Conservation (phyloP, 169 alveolate genomes). For the Theileria orientalis region DNA sequence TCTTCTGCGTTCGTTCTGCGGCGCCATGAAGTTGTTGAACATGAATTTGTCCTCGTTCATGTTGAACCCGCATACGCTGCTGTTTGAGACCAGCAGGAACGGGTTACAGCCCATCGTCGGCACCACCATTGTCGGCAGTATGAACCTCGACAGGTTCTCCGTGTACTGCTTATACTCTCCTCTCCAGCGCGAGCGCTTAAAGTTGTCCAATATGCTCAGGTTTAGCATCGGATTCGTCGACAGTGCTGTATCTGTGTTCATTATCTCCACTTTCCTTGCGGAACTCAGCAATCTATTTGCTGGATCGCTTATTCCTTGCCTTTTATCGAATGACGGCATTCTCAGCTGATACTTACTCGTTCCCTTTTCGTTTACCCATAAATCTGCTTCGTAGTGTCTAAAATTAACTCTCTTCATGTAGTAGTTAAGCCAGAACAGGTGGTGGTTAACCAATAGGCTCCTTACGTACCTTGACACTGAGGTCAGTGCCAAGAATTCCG, state of each 20-base stretch:
- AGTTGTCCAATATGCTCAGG: constrained; percentile 21
- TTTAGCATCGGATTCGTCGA: constrained; percentile 28
- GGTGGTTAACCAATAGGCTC: constrained; percentile 7
- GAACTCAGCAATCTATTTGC: constrained; percentile 3
- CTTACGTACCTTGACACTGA: constrained; percentile 27
- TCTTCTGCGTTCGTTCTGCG: neutral
- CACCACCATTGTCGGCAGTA: neutral
- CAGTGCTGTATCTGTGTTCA: constrained; percentile 3
- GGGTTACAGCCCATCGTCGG: constrained; percentile 5
- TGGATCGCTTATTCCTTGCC: neutral
- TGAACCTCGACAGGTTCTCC: neutral
- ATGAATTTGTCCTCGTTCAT: constrained; percentile 6
- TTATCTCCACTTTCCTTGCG: constrained; percentile 23
- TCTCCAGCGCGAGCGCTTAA: constrained; percentile 16
- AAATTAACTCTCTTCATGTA: constrained; percentile 1
- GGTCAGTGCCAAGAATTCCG: constrained; percentile 48
- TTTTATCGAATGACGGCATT: constrained; percentile 15
- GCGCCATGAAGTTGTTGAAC: neutral
- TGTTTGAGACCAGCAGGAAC: neutral
- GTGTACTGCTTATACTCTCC: constrained; percentile 18
- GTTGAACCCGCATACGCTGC: constrained; percentile 7
- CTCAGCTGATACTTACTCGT: constrained; percentile 12
- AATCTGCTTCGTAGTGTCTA: constrained; percentile 1
- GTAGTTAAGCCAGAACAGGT: constrained; percentile 19
- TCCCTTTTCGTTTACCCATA: neutral